These are phyloP conservation scores for Phytophthora litchii DNA, from an alignment of 352 stramenopile species.

Conservation along the genomic window DNA sequence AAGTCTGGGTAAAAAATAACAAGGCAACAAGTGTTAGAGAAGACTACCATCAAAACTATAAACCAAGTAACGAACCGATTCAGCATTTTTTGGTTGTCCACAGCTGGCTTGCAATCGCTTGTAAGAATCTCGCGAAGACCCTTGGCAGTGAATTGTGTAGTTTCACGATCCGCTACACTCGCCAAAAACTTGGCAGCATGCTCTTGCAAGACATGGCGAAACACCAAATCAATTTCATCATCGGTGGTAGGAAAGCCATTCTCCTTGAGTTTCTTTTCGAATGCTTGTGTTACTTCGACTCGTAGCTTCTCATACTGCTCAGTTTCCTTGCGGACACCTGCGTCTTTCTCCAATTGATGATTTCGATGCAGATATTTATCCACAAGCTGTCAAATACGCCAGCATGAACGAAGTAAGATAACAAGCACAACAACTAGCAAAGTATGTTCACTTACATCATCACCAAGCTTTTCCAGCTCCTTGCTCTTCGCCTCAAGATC, in stretches of 20 bases:
- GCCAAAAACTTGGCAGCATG: conserved; percentile 66
- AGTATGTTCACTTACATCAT: conserved; percentile 57
- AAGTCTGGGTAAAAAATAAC: conserved; percentile 38
- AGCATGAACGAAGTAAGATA: conserved; percentile 5
- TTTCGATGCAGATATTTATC: conserved; percentile 78
- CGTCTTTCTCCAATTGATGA: conserved; percentile 61
- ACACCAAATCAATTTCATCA: conserved; percentile 67
- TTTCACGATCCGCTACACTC: conserved; percentile 39
- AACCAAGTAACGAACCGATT: conserved; percentile 51
- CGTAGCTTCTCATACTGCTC: conserved; percentile 69
- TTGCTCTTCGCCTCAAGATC: conserved; percentile 66
- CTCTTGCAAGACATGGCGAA: conserved; percentile 61
- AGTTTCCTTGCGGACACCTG: conserved; percentile 57
- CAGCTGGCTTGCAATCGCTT: conserved; percentile 53
- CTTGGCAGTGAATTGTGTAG: conserved; percentile 52
- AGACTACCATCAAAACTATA: background rate
- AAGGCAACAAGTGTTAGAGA: conserved; percentile 10
- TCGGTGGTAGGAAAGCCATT: conserved; percentile 66
- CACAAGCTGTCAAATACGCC: conserved; percentile 48
- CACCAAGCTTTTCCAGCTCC: conserved; percentile 76
- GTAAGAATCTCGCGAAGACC: conserved; percentile 61
- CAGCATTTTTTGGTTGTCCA: conserved; percentile 80
- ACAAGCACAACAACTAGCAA: background rate
- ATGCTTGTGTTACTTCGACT: conserved; percentile 55
- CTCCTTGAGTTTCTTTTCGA: conserved; percentile 59